These are phyloP conservation scores for Gliomastix tumulicola DNA, from an alignment of 2,329 filamentous ascomycete species.

Conservation along the genomic window DNA sequence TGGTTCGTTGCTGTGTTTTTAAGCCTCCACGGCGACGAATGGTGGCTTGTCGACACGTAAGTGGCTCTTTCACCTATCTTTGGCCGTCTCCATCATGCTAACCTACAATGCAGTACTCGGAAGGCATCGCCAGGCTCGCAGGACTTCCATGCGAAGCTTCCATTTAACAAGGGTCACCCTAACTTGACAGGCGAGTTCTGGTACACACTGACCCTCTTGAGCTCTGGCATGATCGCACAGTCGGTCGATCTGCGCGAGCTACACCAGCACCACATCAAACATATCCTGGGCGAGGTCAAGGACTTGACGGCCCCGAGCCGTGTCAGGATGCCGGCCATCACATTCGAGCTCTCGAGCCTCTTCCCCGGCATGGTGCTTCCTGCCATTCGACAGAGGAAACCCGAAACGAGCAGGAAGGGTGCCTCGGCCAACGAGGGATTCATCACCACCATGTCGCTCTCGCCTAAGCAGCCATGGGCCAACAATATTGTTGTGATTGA, in stretches of 20 bases:
- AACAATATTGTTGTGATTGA: constrained; percentile 50
- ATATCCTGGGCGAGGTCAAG: constrained; percentile 20
- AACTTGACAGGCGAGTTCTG: constrained; percentile 43
- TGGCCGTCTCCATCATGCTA: background rate
- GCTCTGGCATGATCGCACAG: constrained; percentile 43
- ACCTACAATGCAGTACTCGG: background rate
- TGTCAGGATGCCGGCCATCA: constrained; percentile 39
- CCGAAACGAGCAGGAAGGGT: background rate
- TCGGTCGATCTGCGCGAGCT: constrained; percentile 41
- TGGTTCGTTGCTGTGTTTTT: constrained; percentile 71
- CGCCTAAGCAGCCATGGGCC: constrained; percentile 42
- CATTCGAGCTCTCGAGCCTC: constrained; percentile 40
- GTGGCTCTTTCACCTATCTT: constrained; percentile 20
- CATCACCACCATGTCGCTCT: constrained; percentile 5
- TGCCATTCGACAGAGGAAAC: background rate
- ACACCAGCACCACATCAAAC: constrained; percentile 33
- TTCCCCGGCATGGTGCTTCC: constrained; percentile 25
- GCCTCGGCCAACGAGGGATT: background rate
- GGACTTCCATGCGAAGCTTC: constrained; percentile 28
- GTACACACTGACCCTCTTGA: constrained; percentile 41
- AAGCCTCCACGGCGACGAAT: constrained; percentile 66
- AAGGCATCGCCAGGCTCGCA: constrained; percentile 5
- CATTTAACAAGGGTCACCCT: constrained; percentile 34
- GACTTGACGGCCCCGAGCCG: constrained; percentile 32
- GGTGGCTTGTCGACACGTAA: constrained; percentile 68